Evolutionary conservation across 2,329 filamentous ascomycete species (phyloP).

Genomic region (Chaetothyriales sp.): DNA sequence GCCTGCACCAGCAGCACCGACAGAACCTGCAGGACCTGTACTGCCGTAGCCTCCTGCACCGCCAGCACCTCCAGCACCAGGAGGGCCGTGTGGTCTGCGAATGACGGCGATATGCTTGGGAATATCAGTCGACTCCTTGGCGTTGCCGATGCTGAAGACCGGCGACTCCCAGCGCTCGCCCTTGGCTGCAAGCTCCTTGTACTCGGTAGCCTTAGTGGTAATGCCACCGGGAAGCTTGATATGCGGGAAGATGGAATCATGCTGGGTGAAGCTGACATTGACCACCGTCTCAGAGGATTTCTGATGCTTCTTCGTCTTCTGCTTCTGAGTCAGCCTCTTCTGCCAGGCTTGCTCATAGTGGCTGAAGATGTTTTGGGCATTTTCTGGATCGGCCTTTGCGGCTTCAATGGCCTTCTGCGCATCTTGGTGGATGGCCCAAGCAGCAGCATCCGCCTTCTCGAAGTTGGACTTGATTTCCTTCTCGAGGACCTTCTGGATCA

Average conservation of each 20-base stretch:
- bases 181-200: conserved; percentile 71
- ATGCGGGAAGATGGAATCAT: conserved; percentile 84
- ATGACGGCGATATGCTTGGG: conserved; percentile 41
- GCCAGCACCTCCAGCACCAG: conserved; percentile 13
- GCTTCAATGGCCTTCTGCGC: conserved; percentile 57
- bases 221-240: conserved; percentile 77
- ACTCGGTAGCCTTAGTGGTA: conserved; percentile 85
- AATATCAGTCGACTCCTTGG: conserved; percentile 56
- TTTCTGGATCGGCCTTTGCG: conserved; percentile 52
- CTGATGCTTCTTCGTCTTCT: conserved; percentile 54
- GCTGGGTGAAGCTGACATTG: conserved; percentile 69
- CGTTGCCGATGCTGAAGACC: conserved; percentile 74
- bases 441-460: conserved; percentile 54
- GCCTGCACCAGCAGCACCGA: background rate
- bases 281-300: conserved; percentile 52
- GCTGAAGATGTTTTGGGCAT: conserved; percentile 68
- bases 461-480: conserved; percentile 77
- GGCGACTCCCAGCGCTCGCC: conserved; percentile 91
- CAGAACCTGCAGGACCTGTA: background rate
- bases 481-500: conserved; percentile 73
- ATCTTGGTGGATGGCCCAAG: conserved; percentile 68
- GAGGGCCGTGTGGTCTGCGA: conserved; percentile 43
- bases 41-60: no score
- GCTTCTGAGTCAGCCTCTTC: conserved; percentile 56
- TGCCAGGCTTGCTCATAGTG: conserved; percentile 66